Percentiles rank a stretch among this genome's conserved stretches.
phyloP scores from a whole-genome alignment of 352 stramenopile genomes.

The Phytopythium ostracodes region DNA sequence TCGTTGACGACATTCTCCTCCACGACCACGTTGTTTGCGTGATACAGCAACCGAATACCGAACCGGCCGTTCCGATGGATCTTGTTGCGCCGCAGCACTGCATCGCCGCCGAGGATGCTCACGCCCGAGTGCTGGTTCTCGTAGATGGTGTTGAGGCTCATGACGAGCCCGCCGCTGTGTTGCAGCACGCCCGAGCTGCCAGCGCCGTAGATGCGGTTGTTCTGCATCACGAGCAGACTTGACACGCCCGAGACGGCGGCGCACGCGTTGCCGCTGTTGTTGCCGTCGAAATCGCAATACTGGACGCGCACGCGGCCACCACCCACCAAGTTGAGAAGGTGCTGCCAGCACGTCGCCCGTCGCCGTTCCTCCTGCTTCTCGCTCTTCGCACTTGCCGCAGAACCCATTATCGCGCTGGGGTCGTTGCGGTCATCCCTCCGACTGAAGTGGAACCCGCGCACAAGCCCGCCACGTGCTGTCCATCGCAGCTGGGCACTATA shows the following conservation, averaged over 20 bases:
- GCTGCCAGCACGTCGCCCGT: constrained; percentile 49
- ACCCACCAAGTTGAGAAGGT: constrained; percentile 44
- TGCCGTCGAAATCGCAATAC: constrained; percentile 70
- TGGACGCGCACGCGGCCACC: constrained; percentile 44
- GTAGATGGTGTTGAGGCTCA: constrained; percentile 53
- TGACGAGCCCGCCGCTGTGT: constrained; percentile 45
- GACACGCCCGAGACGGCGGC: constrained; percentile 43
- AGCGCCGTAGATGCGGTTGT: constrained; percentile 51
- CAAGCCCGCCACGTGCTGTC: constrained; percentile 49
- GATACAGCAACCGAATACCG: constrained; percentile 67
- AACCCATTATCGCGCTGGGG: background rate
- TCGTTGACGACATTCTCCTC: constrained; percentile 65
- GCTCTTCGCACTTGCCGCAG: background rate
- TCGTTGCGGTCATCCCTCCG: constrained; percentile 23
- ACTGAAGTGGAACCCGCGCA: constrained; percentile 65
- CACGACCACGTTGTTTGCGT: constrained; percentile 64
- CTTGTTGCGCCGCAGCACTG: constrained; percentile 56
- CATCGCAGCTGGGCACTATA: constrained; percentile 44
- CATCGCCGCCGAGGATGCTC: constrained; percentile 51
- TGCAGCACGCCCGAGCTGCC: constrained; percentile 64
- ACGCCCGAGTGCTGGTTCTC: constrained; percentile 57
- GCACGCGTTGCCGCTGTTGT: constrained; percentile 58
- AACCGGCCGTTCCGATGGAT: constrained; percentile 66
- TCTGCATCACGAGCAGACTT: constrained; percentile 46
- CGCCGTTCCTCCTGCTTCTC: constrained; percentile 11